These are phyloP conservation scores for Camellia japonica DNA, from an alignment of 148 eudicot genomes.

Conservation along the genomic window DNA sequence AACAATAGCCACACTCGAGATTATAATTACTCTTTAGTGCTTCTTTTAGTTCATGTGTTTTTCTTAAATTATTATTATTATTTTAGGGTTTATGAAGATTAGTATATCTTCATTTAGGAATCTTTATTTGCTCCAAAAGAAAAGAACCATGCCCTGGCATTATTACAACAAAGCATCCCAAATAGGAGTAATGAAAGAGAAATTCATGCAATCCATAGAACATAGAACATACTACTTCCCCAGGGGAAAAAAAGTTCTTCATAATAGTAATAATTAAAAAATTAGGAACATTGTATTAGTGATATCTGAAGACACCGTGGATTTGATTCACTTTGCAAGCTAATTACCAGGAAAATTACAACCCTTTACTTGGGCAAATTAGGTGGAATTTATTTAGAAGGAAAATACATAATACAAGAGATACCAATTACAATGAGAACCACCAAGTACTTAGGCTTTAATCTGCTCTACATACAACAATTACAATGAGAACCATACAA, in stretches of 20 bases:
- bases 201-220: no score
- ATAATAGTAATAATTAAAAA: no score
- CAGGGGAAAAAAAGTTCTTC: neutral
- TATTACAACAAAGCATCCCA: no score
- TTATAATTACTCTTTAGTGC: neutral
- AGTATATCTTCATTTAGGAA: no score
- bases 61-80: no score
- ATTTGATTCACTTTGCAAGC: neutral
- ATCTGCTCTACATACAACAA: neutral
- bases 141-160: no score
- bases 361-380: neutral
- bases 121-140: no score
- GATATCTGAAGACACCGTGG: neutral
- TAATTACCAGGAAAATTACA: neutral
- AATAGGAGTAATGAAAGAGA: no score
- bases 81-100: no score
- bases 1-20: no score
- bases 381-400: neutral
- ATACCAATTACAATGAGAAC: neutral
- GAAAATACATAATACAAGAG: conserved; percentile 2
- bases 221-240: neutral
- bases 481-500: neutral
- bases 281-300: neutral
- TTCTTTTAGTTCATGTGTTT: neutral
- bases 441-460: neutral